These are phyloP conservation scores for Chlamydomonas schloesseri DNA, from an alignment of 139 green algal genomes.

Conservation along the genomic window DNA sequence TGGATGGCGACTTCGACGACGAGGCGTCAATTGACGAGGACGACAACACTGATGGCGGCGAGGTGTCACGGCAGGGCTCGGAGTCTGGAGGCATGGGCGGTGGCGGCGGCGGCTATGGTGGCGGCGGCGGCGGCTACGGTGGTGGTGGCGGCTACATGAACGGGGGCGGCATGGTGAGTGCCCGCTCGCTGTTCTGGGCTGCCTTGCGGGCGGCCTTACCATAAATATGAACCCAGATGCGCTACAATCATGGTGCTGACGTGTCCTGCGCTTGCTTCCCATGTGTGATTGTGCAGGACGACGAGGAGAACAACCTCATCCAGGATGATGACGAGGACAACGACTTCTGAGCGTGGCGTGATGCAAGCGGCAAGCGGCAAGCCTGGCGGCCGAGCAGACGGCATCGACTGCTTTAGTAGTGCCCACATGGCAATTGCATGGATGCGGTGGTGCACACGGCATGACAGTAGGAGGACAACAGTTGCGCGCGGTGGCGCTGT, in stretches of 20 bases:
- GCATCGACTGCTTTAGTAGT: no score
- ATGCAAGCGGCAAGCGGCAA: no score
- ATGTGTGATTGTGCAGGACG: not conserved
- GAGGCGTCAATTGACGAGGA: constrained; percentile 74
- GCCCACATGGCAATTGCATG: no score
- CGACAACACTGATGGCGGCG: constrained; percentile 68
- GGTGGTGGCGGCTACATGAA: not conserved
- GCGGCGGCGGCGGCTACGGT: not conserved
- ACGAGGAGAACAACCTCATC: constrained; percentile 38
- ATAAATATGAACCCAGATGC: no score
- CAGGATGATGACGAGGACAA: constrained; percentile 42
- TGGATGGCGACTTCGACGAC: constrained; percentile 58
- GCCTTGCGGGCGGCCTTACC: no score
- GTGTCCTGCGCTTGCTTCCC: no score
- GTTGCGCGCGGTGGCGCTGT: no score
- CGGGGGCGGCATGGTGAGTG: constrained; percentile 29
- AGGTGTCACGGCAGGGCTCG: constrained; percentile 50
- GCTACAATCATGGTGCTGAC: not conserved
- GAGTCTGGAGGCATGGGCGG: constrained; percentile 9
- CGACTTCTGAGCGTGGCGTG: constrained; percentile 35
- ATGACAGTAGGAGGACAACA: no score
- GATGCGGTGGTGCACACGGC: no score
- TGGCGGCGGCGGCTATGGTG: not conserved
- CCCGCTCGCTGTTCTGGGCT: not conserved
- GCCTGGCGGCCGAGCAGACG: no score